Evolutionary conservation across 2,329 filamentous ascomycete species (phyloP), one percentile per base, ranked within the genome.

Genomic region (Metarhizium sp.): DNA sequence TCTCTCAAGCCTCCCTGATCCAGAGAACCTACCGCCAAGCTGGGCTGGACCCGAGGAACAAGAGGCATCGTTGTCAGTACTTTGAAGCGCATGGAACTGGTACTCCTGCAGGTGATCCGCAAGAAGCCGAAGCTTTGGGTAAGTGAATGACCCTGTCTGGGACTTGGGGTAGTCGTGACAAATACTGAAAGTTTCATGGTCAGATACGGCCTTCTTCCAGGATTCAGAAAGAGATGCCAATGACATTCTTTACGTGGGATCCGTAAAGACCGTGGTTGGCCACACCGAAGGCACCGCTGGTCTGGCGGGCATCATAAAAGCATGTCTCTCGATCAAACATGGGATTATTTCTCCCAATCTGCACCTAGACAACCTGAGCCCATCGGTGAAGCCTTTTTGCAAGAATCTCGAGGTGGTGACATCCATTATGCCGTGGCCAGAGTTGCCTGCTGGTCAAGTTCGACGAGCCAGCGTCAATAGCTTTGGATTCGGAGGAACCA

Each of bases 401-500:
- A 30, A 29, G 1, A 52, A 57, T 2, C 57, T 69, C 2, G 34
- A 60, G 42, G 55, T 69, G 10, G 32, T 34, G 32, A 34, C 32
- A 34, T 34, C 32, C 10, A 34, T 34, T 34, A 34, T 34, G 32
- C 32, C 32, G 6, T 67, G 64, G 65, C 66, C 66, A 2, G 56
- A 16, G 6, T 13, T n/a, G 16, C 30, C 30, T 11, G 13, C 16
- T 25, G n/a, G 18, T 13, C 14, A n/a, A 8, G 29, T 32, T 7
- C 68, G 74, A 1, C 70, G 76, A 11, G 73, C 68, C 14, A 73
- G 72, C 55, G 67, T 78, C 50, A 78, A 78, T 62, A 73, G 69
- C 45, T 79, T 78, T 58, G 77, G 77, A 3, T 78, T 74, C 59
- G 77, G 77, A 5, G 77, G 77, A 40, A 75, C 75, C 1, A 78